Base-by-base conservation (phyloP, 331 rosid genomes). In the Quercus phellos region DNA sequence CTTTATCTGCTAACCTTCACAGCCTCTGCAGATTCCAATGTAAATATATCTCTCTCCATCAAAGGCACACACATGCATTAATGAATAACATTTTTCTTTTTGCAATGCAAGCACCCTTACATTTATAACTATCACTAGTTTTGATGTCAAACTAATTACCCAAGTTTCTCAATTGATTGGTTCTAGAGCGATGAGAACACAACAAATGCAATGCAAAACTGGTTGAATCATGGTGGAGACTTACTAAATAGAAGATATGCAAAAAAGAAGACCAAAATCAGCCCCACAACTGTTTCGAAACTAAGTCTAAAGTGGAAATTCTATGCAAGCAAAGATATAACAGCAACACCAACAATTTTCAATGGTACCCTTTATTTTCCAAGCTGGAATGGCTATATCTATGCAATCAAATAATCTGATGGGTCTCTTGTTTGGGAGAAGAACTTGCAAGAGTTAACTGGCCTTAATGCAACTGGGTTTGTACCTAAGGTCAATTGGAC, bases 211-310 rank as follows among this genome's bases (percentile, higher is more conserved):
- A 29, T 51, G 43, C 67, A 74, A 67, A 24, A 74, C 32, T 91
- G 97, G 97, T 51, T 76, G 6, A 88, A 89, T 85, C 94, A 89
- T 68, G 97, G 94, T 1, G 90, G 97, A 34, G 91, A 91, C 74
- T 16, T 88, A 71, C 66, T 76, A 38, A 89, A 88, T 74, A 83
- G 92, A 84, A 88, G 94, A 80, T 83, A 83, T 12, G 91, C 93
- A 18, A 71, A 67, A 56, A 73, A 27, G n/a, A 90, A 91, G 55
- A 29, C 53, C 9, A 89, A 83, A 75, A 89, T 89, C 74, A 87
- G 82, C 82, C 80, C 79, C 0, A 18, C 59, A 66, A 84, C 89
- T 3, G 86, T 72, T 60, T 60, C 79, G 1, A 73, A 79, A 27
- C 81, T 89, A 7, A 55, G 74, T 22, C 60, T 87, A 78, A 87